Percentiles rank a stretch among this genome's conserved stretches.
Conservation (phyloP, 108 stramenopile genomes). For the Nannochloropsis salina region DNA sequence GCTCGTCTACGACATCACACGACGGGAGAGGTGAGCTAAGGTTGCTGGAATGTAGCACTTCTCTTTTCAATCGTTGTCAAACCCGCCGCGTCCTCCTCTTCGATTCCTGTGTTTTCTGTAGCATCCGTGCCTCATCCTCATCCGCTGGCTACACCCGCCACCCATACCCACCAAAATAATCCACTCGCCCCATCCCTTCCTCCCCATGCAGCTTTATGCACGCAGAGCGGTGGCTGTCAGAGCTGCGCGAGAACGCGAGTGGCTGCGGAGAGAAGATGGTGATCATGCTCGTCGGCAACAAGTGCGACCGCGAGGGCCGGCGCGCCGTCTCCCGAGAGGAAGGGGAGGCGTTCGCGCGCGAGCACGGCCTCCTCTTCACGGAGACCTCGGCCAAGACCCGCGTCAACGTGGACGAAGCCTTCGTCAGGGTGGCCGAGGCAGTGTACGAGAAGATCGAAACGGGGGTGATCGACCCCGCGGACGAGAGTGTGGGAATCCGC, state of each 20-base stretch:
- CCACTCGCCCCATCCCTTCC: neutral
- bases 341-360: slow-evolving; percentile 47
- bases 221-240: slow-evolving; percentile 34
- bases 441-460: slow-evolving; percentile 23
- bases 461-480: neutral
- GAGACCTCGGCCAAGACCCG: slow-evolving; percentile 44
- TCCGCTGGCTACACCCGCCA: too few species aligned
- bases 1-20: slow-evolving; percentile 54
- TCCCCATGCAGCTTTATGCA: slow-evolving; percentile 21
- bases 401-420: slow-evolving; percentile 32
- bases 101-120: too few species aligned
- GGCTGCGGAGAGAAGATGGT: slow-evolving; percentile 44
- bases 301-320: slow-evolving; percentile 48
- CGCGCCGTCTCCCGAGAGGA: slow-evolving; percentile 47
- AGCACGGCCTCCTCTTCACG: slow-evolving; percentile 43
- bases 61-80: neutral
- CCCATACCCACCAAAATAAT: too few species aligned
- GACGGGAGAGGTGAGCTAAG: slow-evolving; percentile 38
- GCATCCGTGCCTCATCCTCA: too few species aligned
- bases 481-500: neutral
- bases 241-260: slow-evolving; percentile 45
- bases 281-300: slow-evolving; percentile 54
- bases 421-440: slow-evolving; percentile 31
- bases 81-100: too few species aligned
- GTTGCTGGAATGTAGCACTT: neutral